Evolutionary conservation across 768 basidiomycete genomes (phyloP), one percentile per base, ranked within the genome.

Genomic region (Leucocoprinus sp.): DNA sequence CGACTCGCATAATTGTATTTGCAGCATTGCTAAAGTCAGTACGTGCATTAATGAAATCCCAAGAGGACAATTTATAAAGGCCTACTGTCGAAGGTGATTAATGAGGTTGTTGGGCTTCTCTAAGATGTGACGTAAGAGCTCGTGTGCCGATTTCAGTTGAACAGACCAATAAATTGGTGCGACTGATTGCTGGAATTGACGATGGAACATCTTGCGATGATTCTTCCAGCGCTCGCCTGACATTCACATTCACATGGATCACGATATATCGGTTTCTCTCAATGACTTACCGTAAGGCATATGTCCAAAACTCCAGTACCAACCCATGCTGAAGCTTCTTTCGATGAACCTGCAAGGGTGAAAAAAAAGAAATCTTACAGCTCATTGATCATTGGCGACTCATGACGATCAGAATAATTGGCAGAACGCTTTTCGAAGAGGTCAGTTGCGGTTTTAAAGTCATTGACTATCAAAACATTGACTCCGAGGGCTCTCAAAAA

Each of bases 261-360:
- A 8, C 18, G 5, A 2, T 26, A 2, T 27, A 23, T 31, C 14
- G 29, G 36, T 36, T 36, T 19, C 14, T 8, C 18, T 7, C 21
- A 8, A 23, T 7, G 8, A n/a, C 54, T 52, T 41, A 60, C 63
- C 63, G 18, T 64, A 76, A 8, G 63, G 68, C 76, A 77, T 77
- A 44, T 77, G 74, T 0, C 69, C 74, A 36, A 78, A 75, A 36
- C 70, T 71, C 66, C 75, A 78, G 19, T 74, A 65, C 58, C 74
- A 62, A 12, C 63, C 57, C 48, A 63, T 54, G 41, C 66, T 66
- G 37, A 22, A 27, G n/a, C 21, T 15, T 37, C 37, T 18, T 31
- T 15, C 15, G 48, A 34, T 8, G 29, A 51, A 33, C 8, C 21
- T 43, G 3, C 15, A 37, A 14, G 34, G 28, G 34, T 31, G 27